Evolutionary conservation across 768 basidiomycete species (phyloP), one percentile per base, ranked within the genome.

Genomic region (Mrakia frigida): DNA sequence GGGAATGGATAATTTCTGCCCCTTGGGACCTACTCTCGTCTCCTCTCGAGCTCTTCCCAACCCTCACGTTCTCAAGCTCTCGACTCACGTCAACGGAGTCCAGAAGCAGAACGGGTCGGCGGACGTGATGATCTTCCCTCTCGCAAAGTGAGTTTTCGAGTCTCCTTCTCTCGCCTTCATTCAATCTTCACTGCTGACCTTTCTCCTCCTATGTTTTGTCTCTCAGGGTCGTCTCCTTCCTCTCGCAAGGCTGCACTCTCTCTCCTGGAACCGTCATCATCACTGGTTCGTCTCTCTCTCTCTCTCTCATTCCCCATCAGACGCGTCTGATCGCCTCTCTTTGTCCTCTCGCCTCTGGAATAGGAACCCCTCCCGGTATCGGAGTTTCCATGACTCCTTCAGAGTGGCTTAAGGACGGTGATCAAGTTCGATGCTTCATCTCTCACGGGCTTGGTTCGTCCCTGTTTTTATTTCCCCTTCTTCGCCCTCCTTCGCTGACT

Each of bases 231-330:
- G 65, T 74, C 18, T 67, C 67, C 1, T 74, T 68, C 74, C 52
- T 74, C 31, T 74, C 74, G 25, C 82, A 84, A 73, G 84, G 85
- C 1, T 83, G 84, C 2, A 85, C 84, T 0, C 79, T 84, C 11
- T 78, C 77, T 14, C 77, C 82, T 33, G 85, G 85, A 1, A 83
- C 82, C 13, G 39, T 85, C 39, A 84, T 85, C 77, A 75, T 84
- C 46, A 85, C 84, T 5, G 85, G 84, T n/a, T 56, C 56, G 56
- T 56, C 18, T 6, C n/a, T 25, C 5, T 28, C n/a, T n/a, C n/a
- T 28, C 56, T 14, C n/a, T 5, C n/a, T 56, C n/a, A 2, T 28
- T 25, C 23, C 56, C 1, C 53, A 53, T 13, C 52, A 2, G 23
- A n/a, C 56, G 56, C n/a, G 23, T 56, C 56, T 56, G 9, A 56